These are phyloP conservation scores for Aaosphaeria arxii DNA, from an alignment of 2,329 filamentous ascomycete species.

Conservation along the genomic window DNA sequence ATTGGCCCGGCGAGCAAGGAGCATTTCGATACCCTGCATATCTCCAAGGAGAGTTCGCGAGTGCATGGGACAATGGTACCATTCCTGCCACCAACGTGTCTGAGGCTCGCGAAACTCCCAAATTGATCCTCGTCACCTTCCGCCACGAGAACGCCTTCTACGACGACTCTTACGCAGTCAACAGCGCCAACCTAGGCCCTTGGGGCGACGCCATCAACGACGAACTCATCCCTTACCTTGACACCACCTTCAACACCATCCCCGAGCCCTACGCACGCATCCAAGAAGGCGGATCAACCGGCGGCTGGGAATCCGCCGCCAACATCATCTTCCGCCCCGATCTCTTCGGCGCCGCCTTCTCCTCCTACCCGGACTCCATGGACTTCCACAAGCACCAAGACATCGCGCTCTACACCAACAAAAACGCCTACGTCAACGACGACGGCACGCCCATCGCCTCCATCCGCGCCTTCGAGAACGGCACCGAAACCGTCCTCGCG, in stretches of 20 bases:
- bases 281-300: constrained; percentile 37
- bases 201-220: constrained; percentile 41
- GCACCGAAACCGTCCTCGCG: constrained; percentile 21
- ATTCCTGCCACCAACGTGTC: constrained; percentile 24
- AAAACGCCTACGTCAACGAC: constrained; percentile 27
- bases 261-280: constrained; percentile 35
- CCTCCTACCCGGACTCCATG: constrained; percentile 37
- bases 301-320: constrained; percentile 37
- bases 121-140: constrained; percentile 36
- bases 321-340: constrained; percentile 38
- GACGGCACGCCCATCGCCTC: constrained; percentile 28
- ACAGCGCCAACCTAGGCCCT: constrained; percentile 39
- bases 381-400: constrained; percentile 38
- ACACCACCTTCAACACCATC: constrained; percentile 35
- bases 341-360: constrained; percentile 37
- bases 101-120: constrained; percentile 25
- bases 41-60: constrained; percentile 12
- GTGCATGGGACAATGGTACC: constrained; percentile 29
- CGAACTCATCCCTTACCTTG: constrained; percentile 36
- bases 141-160: constrained; percentile 39
- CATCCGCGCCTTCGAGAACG: constrained; percentile 26
- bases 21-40: constrained; percentile 16
- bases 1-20: constrained; percentile 26
- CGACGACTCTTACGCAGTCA: constrained; percentile 40
- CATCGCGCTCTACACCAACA: constrained; percentile 31